A percentile compares a stretch with the other conserved stretches of the same genome.
Conservation (phyloP, 371 early-diverging fungal genomes). For the Mortierella sp. region DNA sequence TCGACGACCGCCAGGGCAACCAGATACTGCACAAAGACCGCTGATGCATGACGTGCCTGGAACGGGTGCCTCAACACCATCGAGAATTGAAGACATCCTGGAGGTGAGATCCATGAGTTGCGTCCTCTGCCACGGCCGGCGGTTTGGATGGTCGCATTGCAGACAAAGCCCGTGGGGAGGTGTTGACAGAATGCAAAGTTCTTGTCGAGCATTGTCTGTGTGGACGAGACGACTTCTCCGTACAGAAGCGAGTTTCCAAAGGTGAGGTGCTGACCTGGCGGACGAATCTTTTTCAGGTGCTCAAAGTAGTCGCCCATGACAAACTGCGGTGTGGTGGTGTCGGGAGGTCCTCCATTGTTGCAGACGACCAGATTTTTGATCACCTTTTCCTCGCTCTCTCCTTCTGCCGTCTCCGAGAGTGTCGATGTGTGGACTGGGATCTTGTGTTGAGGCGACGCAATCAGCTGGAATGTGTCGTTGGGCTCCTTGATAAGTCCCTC, state of each 20-base stretch:
- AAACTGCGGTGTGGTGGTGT: conserved; percentile 60
- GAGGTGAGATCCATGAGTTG: conserved; percentile 95
- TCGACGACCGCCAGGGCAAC: conserved; percentile 88
- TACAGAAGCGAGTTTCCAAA: conserved; percentile 86
- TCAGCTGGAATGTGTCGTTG: conserved; percentile 60
- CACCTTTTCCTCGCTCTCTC: conserved; percentile 42
- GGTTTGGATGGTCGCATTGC: conserved; percentile 82
- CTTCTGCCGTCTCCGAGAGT: conserved; percentile 20
- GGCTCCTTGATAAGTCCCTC: conserved; percentile 54
- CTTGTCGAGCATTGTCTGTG: conserved; percentile 93
- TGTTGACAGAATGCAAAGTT: conserved; percentile 75
- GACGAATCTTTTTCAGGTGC: conserved; percentile 31
- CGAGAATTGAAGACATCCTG: conserved; percentile 92
- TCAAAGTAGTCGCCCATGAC: conserved; percentile 58
- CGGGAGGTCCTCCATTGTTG: conserved; percentile 42
- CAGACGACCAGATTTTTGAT: conserved; percentile 48
- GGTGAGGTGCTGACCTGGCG: conserved; percentile 40
- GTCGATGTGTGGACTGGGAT: conserved; percentile 36
- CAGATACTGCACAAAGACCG: conserved; percentile 92
- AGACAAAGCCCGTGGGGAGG: conserved; percentile 84
- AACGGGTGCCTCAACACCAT: conserved; percentile 78
- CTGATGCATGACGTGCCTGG: conserved; percentile 67
- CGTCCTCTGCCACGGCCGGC: conserved; percentile 89
- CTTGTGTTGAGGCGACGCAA: conserved; percentile 32
- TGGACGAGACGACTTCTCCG: conserved; percentile 84